These are phyloP conservation scores for Skeletonema grethae DNA, from an alignment of 108 stramenopile species.

Conservation along the genomic window DNA sequence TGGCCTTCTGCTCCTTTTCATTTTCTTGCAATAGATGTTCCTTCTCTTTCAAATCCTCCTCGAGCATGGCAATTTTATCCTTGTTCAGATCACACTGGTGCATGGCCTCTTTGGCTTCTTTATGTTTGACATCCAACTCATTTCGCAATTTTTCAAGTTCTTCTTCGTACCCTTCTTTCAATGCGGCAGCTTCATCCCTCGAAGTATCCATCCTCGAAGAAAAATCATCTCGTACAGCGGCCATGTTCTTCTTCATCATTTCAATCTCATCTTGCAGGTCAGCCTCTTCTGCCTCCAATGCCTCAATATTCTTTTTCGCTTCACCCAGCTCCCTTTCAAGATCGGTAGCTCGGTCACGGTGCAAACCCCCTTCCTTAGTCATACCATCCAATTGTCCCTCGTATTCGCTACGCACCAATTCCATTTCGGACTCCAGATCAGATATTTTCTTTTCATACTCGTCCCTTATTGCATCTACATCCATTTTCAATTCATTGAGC, in stretches of 20 bases:
- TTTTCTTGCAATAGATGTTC: conserved; percentile 25
- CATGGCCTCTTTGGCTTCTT: conserved; percentile 26
- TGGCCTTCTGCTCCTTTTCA: conserved; percentile 30
- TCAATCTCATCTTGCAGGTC: conserved; percentile 50
- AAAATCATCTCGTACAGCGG: conserved; percentile 37
- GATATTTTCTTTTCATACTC: conserved; percentile 42
- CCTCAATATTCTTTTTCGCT: conserved; percentile 30
- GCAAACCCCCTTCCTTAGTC: conserved; percentile 21
- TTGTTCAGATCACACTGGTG: conserved; percentile 17
- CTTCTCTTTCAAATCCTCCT: conserved; percentile 37
- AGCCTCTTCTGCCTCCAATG: conserved; percentile 32
- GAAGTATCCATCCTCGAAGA: conserved; percentile 27
- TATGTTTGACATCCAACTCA: conserved; percentile 30
- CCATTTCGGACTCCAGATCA: conserved; percentile 29
- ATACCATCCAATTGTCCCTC: conserved; percentile 25
- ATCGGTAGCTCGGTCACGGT: conserved; percentile 20
- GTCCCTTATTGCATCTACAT: conserved; percentile 38
- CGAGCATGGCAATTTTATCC: conserved; percentile 22
- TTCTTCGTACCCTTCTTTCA: conserved; percentile 35
- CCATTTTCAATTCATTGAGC: conserved; percentile 29
- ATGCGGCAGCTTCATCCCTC: conserved; percentile 17
- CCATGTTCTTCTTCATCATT: conserved; percentile 52
- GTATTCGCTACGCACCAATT: conserved; percentile 21
- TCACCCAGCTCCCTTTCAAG: conserved; percentile 33
- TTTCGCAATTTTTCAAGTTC: conserved; percentile 29